Evolutionary conservation across 768 basidiomycete species (phyloP).

Genomic region (Mrakia frigida): DNA sequence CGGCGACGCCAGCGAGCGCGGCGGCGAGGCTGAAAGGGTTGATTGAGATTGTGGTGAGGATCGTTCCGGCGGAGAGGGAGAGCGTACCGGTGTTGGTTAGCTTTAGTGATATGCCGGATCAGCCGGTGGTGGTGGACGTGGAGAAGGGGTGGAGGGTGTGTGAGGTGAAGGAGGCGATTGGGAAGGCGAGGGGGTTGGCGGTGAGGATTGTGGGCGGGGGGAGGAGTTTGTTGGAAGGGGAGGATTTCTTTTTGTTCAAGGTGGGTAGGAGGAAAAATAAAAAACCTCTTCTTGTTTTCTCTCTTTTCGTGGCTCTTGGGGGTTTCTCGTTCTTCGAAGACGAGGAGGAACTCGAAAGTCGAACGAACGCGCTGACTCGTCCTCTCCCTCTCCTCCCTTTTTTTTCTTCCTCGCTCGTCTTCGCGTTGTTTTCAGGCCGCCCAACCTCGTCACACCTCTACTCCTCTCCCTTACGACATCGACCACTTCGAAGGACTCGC

Average conservation of each 20-base stretch:
- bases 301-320: background rate
- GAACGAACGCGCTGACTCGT: background rate
- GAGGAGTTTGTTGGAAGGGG: background rate
- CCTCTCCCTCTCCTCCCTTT: background rate
- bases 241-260: constrained; percentile 33
- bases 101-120: constrained; percentile 31
- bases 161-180: constrained; percentile 25
- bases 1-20: background rate
- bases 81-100: constrained; percentile 21
- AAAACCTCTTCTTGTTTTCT: too few species aligned
- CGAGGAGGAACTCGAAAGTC: too few species aligned
- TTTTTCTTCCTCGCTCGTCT: background rate
- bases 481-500: constrained; percentile 30
- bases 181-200: constrained; percentile 19
- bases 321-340: too few species aligned
- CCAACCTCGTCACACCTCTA: constrained; percentile 18
- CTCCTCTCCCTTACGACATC: constrained; percentile 26
- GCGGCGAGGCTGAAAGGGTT: constrained; percentile 27
- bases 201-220: constrained; percentile 11
- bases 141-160: constrained; percentile 1
- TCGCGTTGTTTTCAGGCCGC: background rate
- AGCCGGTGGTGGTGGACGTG: constrained; percentile 30
- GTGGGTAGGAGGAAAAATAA: too few species aligned
- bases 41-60: constrained; percentile 30
- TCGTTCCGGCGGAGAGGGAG: constrained; percentile 13